Evolutionary conservation across 495 filamentous ascomycete genomes (phyloP).

Genomic region (Lindgomyces ingoldianus): DNA sequence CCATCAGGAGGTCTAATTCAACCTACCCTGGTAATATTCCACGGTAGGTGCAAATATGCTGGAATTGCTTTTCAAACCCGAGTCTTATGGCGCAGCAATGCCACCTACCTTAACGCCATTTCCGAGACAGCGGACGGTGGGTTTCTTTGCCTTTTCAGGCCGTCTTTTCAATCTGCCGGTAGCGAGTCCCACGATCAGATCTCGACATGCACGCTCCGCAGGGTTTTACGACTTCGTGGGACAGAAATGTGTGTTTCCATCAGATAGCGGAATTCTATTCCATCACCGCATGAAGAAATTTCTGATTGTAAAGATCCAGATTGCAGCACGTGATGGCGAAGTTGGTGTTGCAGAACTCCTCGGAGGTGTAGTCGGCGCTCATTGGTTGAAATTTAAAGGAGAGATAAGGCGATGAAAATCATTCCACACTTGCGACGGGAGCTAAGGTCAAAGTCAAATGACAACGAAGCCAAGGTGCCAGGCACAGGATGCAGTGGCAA

Average conservation of each 20-base stretch:
- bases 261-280: neutral
- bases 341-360: slow-evolving; percentile 17
- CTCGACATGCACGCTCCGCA: neutral
- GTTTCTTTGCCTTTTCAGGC: too few relatives aligned
- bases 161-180: too few relatives aligned
- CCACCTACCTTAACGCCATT: too few relatives aligned
- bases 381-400: slow-evolving; percentile 2
- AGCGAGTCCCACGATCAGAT: neutral
- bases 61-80: too few relatives aligned
- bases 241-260: neutral
- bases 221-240: neutral
- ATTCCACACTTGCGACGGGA: slow-evolving; percentile 16
- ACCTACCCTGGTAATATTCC: too few relatives aligned
- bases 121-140: too few relatives aligned
- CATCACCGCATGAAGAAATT: neutral
- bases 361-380: slow-evolving; percentile 1
- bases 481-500: neutral
- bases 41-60: too few relatives aligned
- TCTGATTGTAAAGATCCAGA: neutral
- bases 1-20: too few relatives aligned
- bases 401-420: slow-evolving; percentile 29
- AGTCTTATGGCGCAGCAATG: too few relatives aligned
- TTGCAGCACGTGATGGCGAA: neutral
- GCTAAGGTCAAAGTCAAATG: slow-evolving; percentile 14
- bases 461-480: slow-evolving; percentile 1